Evolutionary conservation across 352 stramenopile genomes (phyloP), one percentile per base, ranked within the genome.

Genomic region (Globisporangium okanoganense): DNA sequence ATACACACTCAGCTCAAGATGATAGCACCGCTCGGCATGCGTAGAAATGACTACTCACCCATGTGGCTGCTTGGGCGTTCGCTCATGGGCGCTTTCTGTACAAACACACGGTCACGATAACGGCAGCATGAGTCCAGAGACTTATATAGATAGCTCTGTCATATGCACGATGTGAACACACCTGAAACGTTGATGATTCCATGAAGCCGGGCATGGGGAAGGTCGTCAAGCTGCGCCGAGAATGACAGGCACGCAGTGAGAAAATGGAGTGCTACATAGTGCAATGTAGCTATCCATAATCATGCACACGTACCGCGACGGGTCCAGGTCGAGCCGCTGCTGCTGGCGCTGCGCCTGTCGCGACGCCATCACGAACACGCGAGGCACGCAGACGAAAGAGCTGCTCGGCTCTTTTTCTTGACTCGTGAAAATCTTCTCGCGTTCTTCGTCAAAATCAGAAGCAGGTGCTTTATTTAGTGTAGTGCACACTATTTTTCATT

Each of bases 161-260:
- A 22, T 51, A 16, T 10, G n/a, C n/a, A 13, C n/a, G 41, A 43
- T 14, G 2, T 14, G 27, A 20, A 16, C 43, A 25, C 35, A 84
- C 79, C 65, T 86, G 73, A 56, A 83, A 73, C 31, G 24, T 49
- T 0, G 76, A 72, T 14, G 78, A 79, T 8, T 77, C 58, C 58
- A 80, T 72, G 56, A 75, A 86, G 0, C 80, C 80, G 6, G 80
- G 80, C 57, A 87, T 70, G 16, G 80, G 80, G 56, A 90, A 90
- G 51, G 76, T 88, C 56, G 80, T 90, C 51, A 90, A 75, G 3
- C 80, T 88, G 65, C 12, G 12, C 12, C 25, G 25, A 33, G 50
- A n/a, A 29, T 20, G 8, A 16, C 10, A 31, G 24, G 41, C 29
- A 41, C 7, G 20, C 13, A 2, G 20, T 45, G 14, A 40, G 36